Evolutionary conservation across 2,329 filamentous ascomycete genomes (phyloP).

Genomic region (Xylariaceae sp.): DNA sequence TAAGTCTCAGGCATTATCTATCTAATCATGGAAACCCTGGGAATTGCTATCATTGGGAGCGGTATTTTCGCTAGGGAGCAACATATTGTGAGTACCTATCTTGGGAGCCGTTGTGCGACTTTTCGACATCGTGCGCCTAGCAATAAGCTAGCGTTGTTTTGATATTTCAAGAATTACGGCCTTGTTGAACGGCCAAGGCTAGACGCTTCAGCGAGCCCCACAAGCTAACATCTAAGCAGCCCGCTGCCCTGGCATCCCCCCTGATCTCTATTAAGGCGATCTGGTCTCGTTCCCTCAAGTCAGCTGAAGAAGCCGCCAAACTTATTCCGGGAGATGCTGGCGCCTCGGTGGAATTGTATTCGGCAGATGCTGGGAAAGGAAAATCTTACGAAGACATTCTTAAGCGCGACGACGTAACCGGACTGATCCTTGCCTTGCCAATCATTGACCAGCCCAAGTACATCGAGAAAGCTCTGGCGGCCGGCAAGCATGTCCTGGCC

Average conservation of each 20-base stretch:
- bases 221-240: conserved; percentile 35
- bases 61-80: conserved; percentile 60
- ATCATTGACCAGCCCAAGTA: conserved; percentile 62
- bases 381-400: conserved; percentile 49
- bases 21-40: conserved; percentile 40
- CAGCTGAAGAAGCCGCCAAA: conserved; percentile 46
- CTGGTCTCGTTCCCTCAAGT: conserved; percentile 57
- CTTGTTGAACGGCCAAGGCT: conserved; percentile 1
- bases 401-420: conserved; percentile 48
- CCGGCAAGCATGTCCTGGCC: conserved; percentile 70
- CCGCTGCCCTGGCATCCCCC: conserved; percentile 52
- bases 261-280: conserved; percentile 55
- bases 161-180: neutral
- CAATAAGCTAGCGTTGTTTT: neutral
- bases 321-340: conserved; percentile 32
- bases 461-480: conserved; percentile 61
- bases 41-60: conserved; percentile 59
- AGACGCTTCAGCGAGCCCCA: neutral
- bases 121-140: neutral
- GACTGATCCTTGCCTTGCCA: conserved; percentile 53
- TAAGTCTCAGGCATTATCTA: neutral
- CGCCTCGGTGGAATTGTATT: conserved; percentile 34
- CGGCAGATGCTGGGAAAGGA: conserved; percentile 35
- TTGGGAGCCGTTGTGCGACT: neutral
- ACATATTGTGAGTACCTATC: conserved; percentile 46